phyloP scores from a whole-genome alignment of 768 basidiomycete species.

The Lactarius quietus region DNA sequence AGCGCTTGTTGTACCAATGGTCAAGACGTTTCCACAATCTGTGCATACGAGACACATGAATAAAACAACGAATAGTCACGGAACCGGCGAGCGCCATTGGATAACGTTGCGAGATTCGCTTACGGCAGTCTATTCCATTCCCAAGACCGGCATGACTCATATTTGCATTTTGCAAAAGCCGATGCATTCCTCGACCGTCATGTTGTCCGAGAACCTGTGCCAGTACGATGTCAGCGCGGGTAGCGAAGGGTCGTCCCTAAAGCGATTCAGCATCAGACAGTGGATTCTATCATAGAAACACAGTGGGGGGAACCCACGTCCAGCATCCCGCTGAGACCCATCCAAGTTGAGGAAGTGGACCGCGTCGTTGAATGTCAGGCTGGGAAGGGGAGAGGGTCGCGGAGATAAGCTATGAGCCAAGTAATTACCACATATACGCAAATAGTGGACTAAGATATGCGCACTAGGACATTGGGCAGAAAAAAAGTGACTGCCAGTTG shows the following conservation, averaged over 20 bases:
- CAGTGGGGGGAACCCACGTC: slow-evolving; percentile 41
- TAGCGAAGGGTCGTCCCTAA: slow-evolving; percentile 52
- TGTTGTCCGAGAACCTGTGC: slow-evolving; percentile 44
- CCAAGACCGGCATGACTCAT: slow-evolving; percentile 70
- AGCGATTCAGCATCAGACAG: slow-evolving; percentile 34
- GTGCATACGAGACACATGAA: slow-evolving; percentile 5
- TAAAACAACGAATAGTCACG: neutral
- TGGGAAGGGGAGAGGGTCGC: no score
- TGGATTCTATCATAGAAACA: neutral
- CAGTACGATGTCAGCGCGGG: slow-evolving; percentile 54
- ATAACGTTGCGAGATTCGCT: slow-evolving; percentile 22
- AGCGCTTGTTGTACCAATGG: slow-evolving; percentile 43
- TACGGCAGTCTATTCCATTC: slow-evolving; percentile 62
- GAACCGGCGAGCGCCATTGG: neutral
- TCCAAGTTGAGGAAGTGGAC: slow-evolving; percentile 43
- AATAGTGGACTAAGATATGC: no score
- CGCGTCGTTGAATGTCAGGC: no score
- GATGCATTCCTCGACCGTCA: slow-evolving; percentile 59
- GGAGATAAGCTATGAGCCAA: no score
- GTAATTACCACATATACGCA: no score
- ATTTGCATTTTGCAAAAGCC: slow-evolving; percentile 41
- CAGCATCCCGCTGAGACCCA: slow-evolving; percentile 63
- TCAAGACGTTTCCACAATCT: slow-evolving; percentile 64
- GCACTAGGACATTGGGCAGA: no score
- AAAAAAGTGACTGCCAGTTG: no score